A percentile compares a stretch with the other conserved stretches of the same genome.
These are phyloP conservation scores for Fraxinus cuspidata DNA, from an alignment of 257 asterid species.

Conservation along the genomic window DNA sequence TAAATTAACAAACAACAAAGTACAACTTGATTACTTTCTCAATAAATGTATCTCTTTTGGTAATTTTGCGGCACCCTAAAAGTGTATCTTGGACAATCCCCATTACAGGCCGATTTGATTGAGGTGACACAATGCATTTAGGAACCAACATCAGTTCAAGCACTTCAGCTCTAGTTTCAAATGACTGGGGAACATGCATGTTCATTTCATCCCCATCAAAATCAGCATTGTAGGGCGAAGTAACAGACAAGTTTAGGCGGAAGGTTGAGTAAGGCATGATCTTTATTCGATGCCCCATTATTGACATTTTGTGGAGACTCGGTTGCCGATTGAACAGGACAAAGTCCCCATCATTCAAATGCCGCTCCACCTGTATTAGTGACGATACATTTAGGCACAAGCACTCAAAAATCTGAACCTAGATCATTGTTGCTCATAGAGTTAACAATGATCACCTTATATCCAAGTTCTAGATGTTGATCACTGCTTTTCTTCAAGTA, in stretches of 20 bases:
- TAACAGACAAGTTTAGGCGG: slow-evolving; percentile 91
- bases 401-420: slow-evolving; percentile 13
- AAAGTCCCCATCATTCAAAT: slow-evolving; percentile 95
- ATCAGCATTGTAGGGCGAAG: slow-evolving; percentile 99
- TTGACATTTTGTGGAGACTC: slow-evolving; percentile 98
- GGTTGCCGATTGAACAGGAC: slow-evolving; percentile 97
- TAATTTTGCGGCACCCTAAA: slow-evolving; percentile 91
- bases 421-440: slow-evolving; percentile 8
- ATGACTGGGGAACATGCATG: slow-evolving; percentile 99
- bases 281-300: slow-evolving; percentile 97
- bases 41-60: slow-evolving; percentile 94
- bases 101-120: slow-evolving; percentile 96
- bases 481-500: slow-evolving; percentile 97
- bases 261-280: slow-evolving; percentile 99
- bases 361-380: slow-evolving; percentile 89
- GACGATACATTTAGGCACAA: slow-evolving; percentile 27
- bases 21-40: slow-evolving; percentile 68
- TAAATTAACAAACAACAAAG: not conserved
- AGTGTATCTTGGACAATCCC: slow-evolving; percentile 99
- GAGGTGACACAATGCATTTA: slow-evolving; percentile 95
- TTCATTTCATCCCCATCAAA: slow-evolving; percentile 99
- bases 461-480: slow-evolving; percentile 94
- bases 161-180: slow-evolving; percentile 99
- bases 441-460: slow-evolving; percentile 54
- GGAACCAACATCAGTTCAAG: slow-evolving; percentile 98